Conservation (phyloP, 2,329 filamentous ascomycete species). For the Monosporascus sp. region DNA sequence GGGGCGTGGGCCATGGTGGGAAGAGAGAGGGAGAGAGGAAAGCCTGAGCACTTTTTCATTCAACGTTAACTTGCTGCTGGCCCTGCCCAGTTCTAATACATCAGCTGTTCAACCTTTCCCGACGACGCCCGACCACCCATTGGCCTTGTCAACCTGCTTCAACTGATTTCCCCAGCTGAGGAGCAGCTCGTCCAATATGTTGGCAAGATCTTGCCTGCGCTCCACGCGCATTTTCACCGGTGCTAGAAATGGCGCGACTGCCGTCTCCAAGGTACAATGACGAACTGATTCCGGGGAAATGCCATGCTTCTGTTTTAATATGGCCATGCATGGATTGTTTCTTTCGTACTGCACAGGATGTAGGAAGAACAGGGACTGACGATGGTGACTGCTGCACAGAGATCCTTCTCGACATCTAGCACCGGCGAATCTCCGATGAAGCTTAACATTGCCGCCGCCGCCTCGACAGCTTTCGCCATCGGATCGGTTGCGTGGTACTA, state of each 20-base stretch:
- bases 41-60: neutral
- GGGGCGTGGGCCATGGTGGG: neutral
- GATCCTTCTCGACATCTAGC: conserved; percentile 66
- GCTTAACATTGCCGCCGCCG: conserved; percentile 80
- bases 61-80: neutral
- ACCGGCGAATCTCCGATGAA: conserved; percentile 72
- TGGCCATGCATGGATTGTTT: neutral
- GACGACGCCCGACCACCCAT: conserved; percentile 8
- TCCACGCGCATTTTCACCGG: conserved; percentile 80
- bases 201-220: conserved; percentile 88
- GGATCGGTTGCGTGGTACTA: conserved; percentile 96
- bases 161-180: conserved; percentile 30
- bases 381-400: conserved; percentile 35
- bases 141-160: conserved; percentile 23
- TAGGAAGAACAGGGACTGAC: conserved; percentile 33
- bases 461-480: conserved; percentile 79
- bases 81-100: neutral
- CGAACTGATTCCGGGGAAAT: conserved; percentile 29
- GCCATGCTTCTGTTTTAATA: neutral
- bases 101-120: neutral
- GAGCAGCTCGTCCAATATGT: conserved; percentile 64
- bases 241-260: conserved; percentile 67
- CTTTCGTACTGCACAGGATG: neutral
- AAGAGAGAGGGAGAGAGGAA: neutral
- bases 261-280: conserved; percentile 67